phyloP scores from a whole-genome alignment of 2,329 filamentous ascomycete species.

The Cercospora zeina region DNA sequence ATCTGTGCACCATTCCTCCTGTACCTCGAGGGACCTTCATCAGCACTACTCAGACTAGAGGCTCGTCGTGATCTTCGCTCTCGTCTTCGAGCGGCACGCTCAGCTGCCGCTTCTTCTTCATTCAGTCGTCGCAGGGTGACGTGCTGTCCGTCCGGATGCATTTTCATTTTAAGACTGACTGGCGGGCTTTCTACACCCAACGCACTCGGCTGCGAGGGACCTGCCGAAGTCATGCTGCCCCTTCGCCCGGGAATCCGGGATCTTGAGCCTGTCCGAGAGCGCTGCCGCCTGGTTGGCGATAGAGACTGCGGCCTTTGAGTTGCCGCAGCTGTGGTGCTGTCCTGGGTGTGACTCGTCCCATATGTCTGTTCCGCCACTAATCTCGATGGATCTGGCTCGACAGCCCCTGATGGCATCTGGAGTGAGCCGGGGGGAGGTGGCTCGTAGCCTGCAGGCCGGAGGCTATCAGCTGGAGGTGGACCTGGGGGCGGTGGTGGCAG shows the following conservation, averaged over 20 bases:
- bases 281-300: slow-evolving; percentile 32
- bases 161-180: slow-evolving; percentile 64
- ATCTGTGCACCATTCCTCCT: slow-evolving; percentile 24
- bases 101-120: slow-evolving; percentile 62
- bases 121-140: slow-evolving; percentile 63
- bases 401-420: slow-evolving; percentile 45
- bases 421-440: slow-evolving; percentile 34
- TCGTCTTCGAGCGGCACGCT: slow-evolving; percentile 56
- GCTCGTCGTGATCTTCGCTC: slow-evolving; percentile 46
- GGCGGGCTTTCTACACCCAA: slow-evolving; percentile 51
- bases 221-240: slow-evolving; percentile 29
- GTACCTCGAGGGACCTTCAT: slow-evolving; percentile 34
- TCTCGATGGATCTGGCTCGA: slow-evolving; percentile 42
- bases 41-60: slow-evolving; percentile 42
- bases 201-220: slow-evolving; percentile 25
- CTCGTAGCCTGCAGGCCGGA: slow-evolving; percentile 28
- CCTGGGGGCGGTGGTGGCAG: slow-evolving; percentile 40
- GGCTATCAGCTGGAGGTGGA: slow-evolving; percentile 37
- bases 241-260: slow-evolving; percentile 26
- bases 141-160: slow-evolving; percentile 63
- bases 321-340: slow-evolving; percentile 23
- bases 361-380: slow-evolving; percentile 38
- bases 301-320: slow-evolving; percentile 33
- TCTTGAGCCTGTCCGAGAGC: slow-evolving; percentile 20
- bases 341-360: slow-evolving; percentile 22